These are phyloP conservation scores for Apocynum venetum DNA, from an alignment of 257 asterid genomes.

Conservation along the genomic window DNA sequence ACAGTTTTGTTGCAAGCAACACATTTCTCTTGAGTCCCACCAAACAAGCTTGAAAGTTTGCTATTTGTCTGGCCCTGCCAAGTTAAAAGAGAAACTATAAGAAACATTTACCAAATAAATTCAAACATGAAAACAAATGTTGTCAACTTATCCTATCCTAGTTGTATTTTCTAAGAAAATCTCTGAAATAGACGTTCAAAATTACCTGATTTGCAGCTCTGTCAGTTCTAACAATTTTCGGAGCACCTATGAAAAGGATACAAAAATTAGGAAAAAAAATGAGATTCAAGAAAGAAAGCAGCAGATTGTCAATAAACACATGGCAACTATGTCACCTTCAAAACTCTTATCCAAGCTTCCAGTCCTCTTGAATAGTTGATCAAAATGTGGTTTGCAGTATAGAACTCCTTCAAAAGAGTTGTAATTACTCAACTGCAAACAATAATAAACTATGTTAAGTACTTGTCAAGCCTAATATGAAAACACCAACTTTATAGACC, in stretches of 20 bases:
- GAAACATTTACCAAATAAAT: neutral
- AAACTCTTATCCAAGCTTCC: constrained; percentile 86
- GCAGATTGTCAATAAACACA: neutral
- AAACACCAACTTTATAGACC: neutral
- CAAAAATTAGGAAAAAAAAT: neutral
- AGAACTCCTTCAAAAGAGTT: constrained; percentile 74
- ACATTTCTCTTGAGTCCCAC: constrained; percentile 78
- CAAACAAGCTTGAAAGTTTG: constrained; percentile 60
- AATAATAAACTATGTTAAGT: neutral
- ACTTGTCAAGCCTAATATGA: neutral
- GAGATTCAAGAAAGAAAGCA: constrained; percentile 3
- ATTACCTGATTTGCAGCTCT: constrained; percentile 50
- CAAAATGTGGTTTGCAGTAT: constrained; percentile 78
- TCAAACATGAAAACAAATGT: neutral
- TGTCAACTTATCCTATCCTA: neutral
- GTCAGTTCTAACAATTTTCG: constrained; percentile 49
- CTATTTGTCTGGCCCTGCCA: constrained; percentile 32
- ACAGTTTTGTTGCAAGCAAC: constrained; percentile 68
- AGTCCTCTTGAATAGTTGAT: constrained; percentile 82
- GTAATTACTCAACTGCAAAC: constrained; percentile 68
- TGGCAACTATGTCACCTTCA: constrained; percentile 41
- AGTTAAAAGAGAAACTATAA: neutral
- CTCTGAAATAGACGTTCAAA: neutral
- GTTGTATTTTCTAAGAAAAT: neutral
- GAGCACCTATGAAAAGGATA: constrained; percentile 38